Conservation (phyloP, 768 basidiomycete species). For the Tricholoma flavovirens region DNA sequence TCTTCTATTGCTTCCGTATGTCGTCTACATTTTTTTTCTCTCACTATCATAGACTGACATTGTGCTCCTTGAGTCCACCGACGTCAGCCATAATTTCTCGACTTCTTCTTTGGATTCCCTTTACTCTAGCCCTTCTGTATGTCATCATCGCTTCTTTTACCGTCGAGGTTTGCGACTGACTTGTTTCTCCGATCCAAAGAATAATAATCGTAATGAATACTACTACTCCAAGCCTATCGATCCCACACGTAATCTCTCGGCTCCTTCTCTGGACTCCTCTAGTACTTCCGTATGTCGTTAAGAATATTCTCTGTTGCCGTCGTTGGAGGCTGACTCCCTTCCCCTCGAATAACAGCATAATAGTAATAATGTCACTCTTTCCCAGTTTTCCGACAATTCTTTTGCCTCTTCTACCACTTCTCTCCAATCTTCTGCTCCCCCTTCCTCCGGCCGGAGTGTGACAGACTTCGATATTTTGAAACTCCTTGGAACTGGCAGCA, state of each 20-base stretch:
- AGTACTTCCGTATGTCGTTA: background rate
- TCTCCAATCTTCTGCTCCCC: background rate
- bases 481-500: conserved; percentile 1
- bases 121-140: background rate
- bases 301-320: background rate
- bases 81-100: background rate
- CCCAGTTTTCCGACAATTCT: background rate
- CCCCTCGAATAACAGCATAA: background rate
- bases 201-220: background rate
- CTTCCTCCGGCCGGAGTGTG: background rate
- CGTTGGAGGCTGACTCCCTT: background rate
- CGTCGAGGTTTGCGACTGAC: too few relatives aligned
- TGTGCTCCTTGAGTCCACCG: background rate
- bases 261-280: background rate
- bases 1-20: background rate
- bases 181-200: background rate
- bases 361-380: background rate
- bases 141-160: too few relatives aligned
- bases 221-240: background rate
- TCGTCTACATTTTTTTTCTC: background rate
- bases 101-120: background rate
- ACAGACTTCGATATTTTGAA: conserved; percentile 2
- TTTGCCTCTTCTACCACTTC: background rate
- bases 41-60: background rate
- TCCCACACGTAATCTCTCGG: background rate